Base-by-base conservation (phyloP, 345 rosid genomes). In the Brassica carinata region DNA sequence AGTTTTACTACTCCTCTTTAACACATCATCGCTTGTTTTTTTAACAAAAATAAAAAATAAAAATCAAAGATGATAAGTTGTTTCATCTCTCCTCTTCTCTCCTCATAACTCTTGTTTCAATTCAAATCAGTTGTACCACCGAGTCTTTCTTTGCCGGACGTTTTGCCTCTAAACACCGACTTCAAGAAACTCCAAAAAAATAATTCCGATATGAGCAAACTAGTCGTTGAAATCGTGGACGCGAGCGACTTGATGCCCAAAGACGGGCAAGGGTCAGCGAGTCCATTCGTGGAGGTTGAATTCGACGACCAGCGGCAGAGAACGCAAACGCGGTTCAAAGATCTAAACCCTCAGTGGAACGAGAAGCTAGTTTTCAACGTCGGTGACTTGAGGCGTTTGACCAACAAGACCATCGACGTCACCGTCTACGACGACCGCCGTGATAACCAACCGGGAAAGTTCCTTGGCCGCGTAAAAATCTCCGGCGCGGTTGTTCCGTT, bases 221-320 rank as follows among this genome's bases (percentile, higher is more conserved):
- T 95, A 19, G 90, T 91, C 0, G 97, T 93, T 2, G 93, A 91
- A 86, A 89, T 95, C 29, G 82, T 84, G 11, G 92, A 87, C 70
- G 98, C 98, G n/a, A 82, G 85, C 45, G 94, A 88, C 76, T 91
- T 95, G 18, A 89, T 84, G 89, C 93, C 96, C 1, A 93, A 89
- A 84, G 96, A 93, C 64, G 94, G 96, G 0, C 92, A 91, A 26
- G 98, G 96, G 64, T 89, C 96, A 3, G 91, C 96, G 3, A 88
- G 87, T 77, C 89, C 96, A 0, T 93, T 83, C 30, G 99, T 88
- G 0, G 94, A 91, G 57, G 90, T 93, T 7, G 88, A 87, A 0
- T 89, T 90, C 33, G 94, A 87, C 62, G 89, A 63, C 0, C 90
- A 88, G 65, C 78, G 78, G 8, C 93, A 86, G 17, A 87, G 90